These are phyloP conservation scores for Favolaschia claudopus DNA, from an alignment of 768 basidiomycete species.

Conservation along the genomic window DNA sequence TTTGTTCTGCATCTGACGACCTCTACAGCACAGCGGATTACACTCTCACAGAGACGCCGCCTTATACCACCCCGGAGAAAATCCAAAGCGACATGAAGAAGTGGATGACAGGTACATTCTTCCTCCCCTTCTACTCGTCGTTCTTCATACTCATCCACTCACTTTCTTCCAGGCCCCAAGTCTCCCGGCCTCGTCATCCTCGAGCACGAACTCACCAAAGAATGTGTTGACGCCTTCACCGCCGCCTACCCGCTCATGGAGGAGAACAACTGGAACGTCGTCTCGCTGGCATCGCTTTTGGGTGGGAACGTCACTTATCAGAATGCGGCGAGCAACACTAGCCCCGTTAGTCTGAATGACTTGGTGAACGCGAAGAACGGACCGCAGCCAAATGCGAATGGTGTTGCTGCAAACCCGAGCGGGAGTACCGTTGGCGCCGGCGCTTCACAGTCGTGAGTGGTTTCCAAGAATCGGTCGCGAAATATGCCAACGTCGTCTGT, in stretches of 20 bases:
- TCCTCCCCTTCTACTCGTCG: conserved; percentile 78
- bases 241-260: conserved; percentile 67
- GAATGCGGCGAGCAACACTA: conserved; percentile 48
- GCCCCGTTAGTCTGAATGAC: conserved; percentile 38
- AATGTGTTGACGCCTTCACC: conserved; percentile 72
- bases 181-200: conserved; percentile 83
- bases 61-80: conserved; percentile 50
- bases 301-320: conserved; percentile 51
- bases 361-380: conserved; percentile 6
- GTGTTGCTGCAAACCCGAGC: too few species aligned
- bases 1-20: conserved; percentile 27
- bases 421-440: neutral
- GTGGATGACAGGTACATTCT: conserved; percentile 68
- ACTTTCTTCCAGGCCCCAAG: too few species aligned
- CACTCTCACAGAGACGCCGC: conserved; percentile 53
- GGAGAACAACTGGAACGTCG: conserved; percentile 74
- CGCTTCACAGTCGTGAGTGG: conserved; percentile 19
- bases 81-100: conserved; percentile 58
- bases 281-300: conserved; percentile 58
- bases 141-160: too few species aligned
- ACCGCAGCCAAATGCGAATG: neutral
- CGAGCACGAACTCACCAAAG: conserved; percentile 79
- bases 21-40: conserved; percentile 76
- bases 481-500: too few species aligned
- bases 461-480: neutral